Base-by-base conservation (phyloP, 495 filamentous ascomycete genomes). In the Amorphotheca resinae region DNA sequence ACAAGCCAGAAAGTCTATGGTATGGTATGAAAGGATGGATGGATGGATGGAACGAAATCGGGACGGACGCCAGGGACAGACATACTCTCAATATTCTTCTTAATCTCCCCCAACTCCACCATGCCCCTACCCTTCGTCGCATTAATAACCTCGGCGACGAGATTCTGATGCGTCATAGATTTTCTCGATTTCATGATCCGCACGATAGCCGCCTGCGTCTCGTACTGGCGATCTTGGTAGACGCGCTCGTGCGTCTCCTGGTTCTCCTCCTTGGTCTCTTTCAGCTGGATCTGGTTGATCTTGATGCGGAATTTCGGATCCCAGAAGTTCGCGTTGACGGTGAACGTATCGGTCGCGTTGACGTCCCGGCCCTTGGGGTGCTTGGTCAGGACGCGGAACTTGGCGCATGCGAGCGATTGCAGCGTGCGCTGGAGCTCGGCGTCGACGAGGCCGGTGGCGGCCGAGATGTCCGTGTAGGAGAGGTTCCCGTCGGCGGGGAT, bases 201-300 rank as follows among this genome's bases (percentile, higher is more conserved):
- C 47, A 95, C 91, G 49, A 99, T 89, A 1, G 93, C 93, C 11
- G 91, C 93, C 60, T 99, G 93, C 0, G 86, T 93, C 67, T 99
- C 91, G 50, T 86, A 94, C 54, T 93, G 84, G 18, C 91, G 69
- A 54, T 99, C 93, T 22, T 80, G 80, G 1, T 80, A 80, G 0
- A 96, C 87, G 3, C 84, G 70, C 62, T 94, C 81, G 58, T 95
- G 86, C 1, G 87, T 96, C 52, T 81, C 83, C 59, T 87, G 80
- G 59, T 95, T 94, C 66, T 99, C 91, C 50, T 70, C 64, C 39
- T 64, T 66, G 1, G 52, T 96, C 64, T 96, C 93, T 59, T 88
- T 89, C 36, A 95, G 72, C 62, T 99, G 93, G 45, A 99, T 86
- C 62, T 93, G 85, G 63, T 96, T 98, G 68, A 96, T 95, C 67